Evolutionary conservation across 1,139 yeast genomes (phyloP).

Genomic region (Yarrowia galli): DNA sequence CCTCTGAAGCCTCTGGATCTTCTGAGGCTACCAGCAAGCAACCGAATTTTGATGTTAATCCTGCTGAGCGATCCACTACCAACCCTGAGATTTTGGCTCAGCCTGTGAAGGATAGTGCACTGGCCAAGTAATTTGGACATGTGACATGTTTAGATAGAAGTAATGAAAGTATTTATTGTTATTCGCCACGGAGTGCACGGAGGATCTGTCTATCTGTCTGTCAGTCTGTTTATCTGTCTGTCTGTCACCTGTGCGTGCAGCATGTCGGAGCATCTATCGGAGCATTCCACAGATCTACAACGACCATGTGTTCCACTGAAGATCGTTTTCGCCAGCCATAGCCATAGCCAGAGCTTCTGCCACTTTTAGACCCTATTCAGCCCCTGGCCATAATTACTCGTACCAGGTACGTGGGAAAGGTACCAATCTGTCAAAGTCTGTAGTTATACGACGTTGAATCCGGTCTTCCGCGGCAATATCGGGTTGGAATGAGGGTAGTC

Average conservation of each 20-base stretch:
- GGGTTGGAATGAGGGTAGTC: not conserved
- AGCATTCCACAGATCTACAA: not conserved
- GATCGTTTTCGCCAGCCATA: not conserved
- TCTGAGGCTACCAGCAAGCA: not conserved
- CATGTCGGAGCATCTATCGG: not conserved
- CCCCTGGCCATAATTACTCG: too few species aligned
- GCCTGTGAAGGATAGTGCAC: constrained; percentile 19
- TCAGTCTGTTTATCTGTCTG: too few species aligned
- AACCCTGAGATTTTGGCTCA: constrained; percentile 13
- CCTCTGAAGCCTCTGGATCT: not conserved
- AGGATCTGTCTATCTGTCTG: too few species aligned
- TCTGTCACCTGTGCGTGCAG: too few species aligned
- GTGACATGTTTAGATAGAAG: not conserved
- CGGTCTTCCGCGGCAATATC: not conserved
- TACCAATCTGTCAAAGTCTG: not conserved
- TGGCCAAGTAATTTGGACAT: constrained; percentile 1
- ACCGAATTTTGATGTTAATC: constrained; percentile 15
- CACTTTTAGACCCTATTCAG: not conserved
- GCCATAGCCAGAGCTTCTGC: too few species aligned
- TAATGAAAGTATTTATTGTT: not conserved
- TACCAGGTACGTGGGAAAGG: not conserved
- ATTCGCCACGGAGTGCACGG: not conserved
- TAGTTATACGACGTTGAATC: not conserved
- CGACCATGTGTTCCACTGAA: not conserved
- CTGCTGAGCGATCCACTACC: not conserved